These are phyloP conservation scores for Aspergillus uvarum DNA, from an alignment of 2,329 filamentous ascomycete species.

Conservation along the genomic window DNA sequence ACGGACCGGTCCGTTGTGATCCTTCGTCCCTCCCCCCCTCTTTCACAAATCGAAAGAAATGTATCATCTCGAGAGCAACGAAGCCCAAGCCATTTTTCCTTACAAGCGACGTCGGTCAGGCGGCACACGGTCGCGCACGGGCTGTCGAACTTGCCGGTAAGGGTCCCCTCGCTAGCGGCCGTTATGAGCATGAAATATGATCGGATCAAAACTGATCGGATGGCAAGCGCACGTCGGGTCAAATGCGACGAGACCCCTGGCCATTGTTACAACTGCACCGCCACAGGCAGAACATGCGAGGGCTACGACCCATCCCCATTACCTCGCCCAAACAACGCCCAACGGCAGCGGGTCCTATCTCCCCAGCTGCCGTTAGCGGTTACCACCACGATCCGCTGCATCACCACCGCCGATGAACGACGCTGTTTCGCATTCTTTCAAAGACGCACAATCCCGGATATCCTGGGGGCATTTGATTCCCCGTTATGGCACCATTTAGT, in stretches of 20 bases:
- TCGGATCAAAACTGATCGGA: background rate
- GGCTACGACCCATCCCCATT: constrained; percentile 11
- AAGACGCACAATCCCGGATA: constrained; percentile 12
- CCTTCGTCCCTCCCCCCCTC: background rate
- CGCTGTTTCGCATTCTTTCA: constrained; percentile 24
- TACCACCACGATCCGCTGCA: background rate
- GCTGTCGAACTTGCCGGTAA: constrained; percentile 7
- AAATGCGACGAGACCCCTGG: constrained; percentile 23
- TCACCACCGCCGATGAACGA: constrained; percentile 17
- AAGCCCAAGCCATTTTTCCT: background rate
- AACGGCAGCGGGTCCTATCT: background rate
- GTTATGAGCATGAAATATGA: background rate
- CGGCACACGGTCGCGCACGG: background rate
- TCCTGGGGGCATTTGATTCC: constrained; percentile 16
- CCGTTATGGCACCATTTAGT: constrained; percentile 20
- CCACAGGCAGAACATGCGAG: constrained; percentile 20
- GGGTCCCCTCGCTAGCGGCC: background rate
- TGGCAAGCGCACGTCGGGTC: background rate
- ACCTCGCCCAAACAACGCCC: background rate
- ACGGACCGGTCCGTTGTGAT: background rate
- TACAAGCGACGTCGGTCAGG: background rate
- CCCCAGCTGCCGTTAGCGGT: background rate
- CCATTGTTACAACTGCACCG: constrained; percentile 16
- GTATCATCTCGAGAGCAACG: background rate
- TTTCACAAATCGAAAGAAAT: background rate